Evolutionary conservation across 2,329 filamentous ascomycete genomes (phyloP).

Genomic region (Anisogramma anomala): DNA sequence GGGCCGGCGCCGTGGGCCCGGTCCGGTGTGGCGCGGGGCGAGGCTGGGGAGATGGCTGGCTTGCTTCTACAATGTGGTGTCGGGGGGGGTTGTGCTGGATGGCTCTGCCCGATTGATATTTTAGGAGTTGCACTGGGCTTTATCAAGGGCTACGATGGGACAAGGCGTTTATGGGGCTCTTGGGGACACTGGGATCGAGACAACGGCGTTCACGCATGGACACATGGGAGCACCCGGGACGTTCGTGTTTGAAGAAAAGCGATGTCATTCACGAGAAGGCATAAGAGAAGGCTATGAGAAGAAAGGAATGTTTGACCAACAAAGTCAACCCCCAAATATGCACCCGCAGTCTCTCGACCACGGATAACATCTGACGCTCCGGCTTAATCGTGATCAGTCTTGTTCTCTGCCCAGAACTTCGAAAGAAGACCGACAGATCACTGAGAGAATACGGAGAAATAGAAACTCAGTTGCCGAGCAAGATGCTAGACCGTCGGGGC

Average conservation of each 20-base stretch:
- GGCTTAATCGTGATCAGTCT: conserved; percentile 91
- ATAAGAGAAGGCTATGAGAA: conserved; percentile 5
- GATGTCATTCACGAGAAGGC: no score
- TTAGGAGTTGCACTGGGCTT: background rate
- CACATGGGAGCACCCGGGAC: background rate
- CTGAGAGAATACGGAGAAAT: conserved; percentile 62
- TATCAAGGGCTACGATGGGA: background rate
- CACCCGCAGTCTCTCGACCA: conserved; percentile 66
- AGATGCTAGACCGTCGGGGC: conserved; percentile 45
- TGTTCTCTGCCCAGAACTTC: conserved; percentile 57
- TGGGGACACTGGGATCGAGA: background rate
- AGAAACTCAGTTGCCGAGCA: conserved; percentile 51
- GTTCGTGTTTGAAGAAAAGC: no score
- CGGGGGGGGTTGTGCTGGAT: no score
- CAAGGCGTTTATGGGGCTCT: conserved; percentile 9
- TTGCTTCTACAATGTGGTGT: no score
- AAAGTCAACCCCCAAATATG: conserved; percentile 95
- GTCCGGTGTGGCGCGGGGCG: no score
- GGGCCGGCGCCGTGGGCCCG: no score
- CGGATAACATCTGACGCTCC: conserved; percentile 82
- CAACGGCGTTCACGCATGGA: background rate
- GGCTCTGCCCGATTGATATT: background rate
- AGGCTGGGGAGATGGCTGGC: no score
- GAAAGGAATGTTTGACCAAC: conserved; percentile 60
- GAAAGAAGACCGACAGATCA: conserved; percentile 51